Percentiles rank a stretch among this genome's conserved stretches.
These are phyloP conservation scores for Plectosphaerella plurivora DNA, from an alignment of 2,329 filamentous ascomycete species.

Conservation along the genomic window DNA sequence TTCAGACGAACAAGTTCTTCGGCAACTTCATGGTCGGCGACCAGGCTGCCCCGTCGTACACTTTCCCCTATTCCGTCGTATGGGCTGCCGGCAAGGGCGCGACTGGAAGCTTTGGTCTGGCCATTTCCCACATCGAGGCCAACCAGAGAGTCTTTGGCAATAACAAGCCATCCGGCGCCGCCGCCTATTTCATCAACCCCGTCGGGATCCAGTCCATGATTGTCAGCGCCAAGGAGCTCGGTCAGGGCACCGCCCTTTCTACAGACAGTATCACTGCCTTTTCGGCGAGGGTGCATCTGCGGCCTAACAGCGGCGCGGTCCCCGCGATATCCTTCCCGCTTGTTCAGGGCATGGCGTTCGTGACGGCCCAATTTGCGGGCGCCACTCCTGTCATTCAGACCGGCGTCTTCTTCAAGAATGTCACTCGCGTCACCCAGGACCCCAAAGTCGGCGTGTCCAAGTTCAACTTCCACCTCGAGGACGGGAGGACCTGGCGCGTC, in stretches of 20 bases:
- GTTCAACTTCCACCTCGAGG: constrained; percentile 68
- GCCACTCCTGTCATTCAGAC: constrained; percentile 70
- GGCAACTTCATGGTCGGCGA: constrained; percentile 74
- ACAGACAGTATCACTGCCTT: constrained; percentile 51
- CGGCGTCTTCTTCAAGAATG: constrained; percentile 66
- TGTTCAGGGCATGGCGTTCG: constrained; percentile 84
- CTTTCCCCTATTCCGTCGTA: constrained; percentile 68
- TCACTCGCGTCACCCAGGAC: constrained; percentile 53
- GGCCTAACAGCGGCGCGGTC: constrained; percentile 41
- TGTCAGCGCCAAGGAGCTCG: constrained; percentile 73
- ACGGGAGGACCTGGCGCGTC: constrained; percentile 72
- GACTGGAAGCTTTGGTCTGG: constrained; percentile 70
- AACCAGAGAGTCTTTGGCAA: constrained; percentile 64
- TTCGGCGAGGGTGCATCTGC: constrained; percentile 65
- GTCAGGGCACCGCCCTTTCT: constrained; percentile 50
- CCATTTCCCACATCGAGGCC: constrained; percentile 68
- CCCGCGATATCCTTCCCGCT: constrained; percentile 72
- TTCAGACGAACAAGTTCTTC: constrained; percentile 78
- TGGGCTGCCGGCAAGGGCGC: constrained; percentile 63
- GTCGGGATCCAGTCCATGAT: constrained; percentile 77
- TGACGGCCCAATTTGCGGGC: constrained; percentile 72
- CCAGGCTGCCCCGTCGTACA: constrained; percentile 66
- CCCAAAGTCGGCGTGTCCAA: constrained; percentile 66
- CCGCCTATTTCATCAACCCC: constrained; percentile 74
- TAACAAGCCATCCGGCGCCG: constrained; percentile 52